Percentiles rank a stretch among this genome's conserved stretches.
phyloP scores from a whole-genome alignment of 1,139 yeast genomes.

The Nakaseomyces uthaithaninus region DNA sequence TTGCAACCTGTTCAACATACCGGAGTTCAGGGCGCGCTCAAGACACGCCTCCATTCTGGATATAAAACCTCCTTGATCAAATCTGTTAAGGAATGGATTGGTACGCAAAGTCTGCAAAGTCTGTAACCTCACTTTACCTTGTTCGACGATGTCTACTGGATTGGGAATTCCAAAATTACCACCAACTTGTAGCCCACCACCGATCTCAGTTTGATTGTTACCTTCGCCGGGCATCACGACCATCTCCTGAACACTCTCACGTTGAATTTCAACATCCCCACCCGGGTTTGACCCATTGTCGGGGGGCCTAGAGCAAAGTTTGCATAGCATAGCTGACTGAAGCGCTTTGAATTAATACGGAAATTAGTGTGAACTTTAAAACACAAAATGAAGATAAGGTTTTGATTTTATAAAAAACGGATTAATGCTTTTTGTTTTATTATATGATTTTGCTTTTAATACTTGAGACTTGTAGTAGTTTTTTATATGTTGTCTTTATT shows the following conservation, averaged over 20 bases:
- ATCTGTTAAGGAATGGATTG: not conserved
- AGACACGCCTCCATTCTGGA: not conserved
- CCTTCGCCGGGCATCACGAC: not conserved
- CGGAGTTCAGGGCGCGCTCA: not conserved
- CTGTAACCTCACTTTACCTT: not conserved
- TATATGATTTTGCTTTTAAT: no score
- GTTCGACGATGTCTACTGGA: not conserved
- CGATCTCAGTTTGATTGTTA: not conserved
- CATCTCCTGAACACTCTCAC: slow-evolving; percentile 1
- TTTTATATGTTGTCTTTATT: no score
- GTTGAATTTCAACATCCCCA: not conserved
- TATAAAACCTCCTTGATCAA: not conserved
- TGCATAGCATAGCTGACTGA: slow-evolving; percentile 3
- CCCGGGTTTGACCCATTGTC: not conserved
- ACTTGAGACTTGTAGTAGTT: no score
- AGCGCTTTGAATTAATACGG: no score
- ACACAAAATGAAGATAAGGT: no score
- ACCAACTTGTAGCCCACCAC: not conserved
- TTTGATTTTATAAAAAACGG: no score
- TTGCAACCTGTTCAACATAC: not conserved
- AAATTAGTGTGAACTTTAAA: no score
- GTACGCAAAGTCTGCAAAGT: not conserved
- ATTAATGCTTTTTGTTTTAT: no score
- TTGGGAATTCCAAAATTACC: not conserved
- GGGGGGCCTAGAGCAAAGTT: not conserved